These are phyloP conservation scores for Peronosclerospora sorghi DNA, from an alignment of 352 stramenopile species.

Conservation along the genomic window DNA sequence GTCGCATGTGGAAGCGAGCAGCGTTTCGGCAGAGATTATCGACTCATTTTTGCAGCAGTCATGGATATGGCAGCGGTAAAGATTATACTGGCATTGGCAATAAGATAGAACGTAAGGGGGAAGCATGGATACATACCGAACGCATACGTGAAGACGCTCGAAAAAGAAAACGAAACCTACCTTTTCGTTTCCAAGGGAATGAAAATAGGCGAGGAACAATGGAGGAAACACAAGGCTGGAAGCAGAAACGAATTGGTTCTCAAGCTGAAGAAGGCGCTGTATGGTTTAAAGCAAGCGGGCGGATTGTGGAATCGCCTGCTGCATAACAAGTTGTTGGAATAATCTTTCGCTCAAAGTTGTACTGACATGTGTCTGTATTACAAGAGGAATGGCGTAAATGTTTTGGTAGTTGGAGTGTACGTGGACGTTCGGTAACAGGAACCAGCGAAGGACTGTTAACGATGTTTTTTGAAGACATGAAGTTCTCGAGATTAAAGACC, in stretches of 20 bases:
- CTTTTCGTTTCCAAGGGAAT: background rate
- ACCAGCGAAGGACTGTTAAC: background rate
- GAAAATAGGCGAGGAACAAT: background rate
- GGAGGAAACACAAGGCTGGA: background rate
- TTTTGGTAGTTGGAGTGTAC: slow-evolving; percentile 12
- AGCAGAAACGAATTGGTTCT: background rate
- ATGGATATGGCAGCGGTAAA: slow-evolving; percentile 2
- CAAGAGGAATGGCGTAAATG: no score
- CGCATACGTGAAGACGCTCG: slow-evolving; percentile 17
- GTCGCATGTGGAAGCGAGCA: no score
- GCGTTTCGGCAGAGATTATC: slow-evolving; percentile 8
- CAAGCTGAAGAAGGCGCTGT: no score
- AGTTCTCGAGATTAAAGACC: no score
- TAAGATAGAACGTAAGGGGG: slow-evolving; percentile 4
- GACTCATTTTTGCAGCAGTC: slow-evolving; percentile 1
- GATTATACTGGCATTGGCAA: slow-evolving; percentile 10
- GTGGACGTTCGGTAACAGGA: slow-evolving; percentile 16
- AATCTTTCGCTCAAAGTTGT: slow-evolving; percentile 10
- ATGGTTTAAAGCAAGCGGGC: no score
- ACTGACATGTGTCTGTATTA: no score
- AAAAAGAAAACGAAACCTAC: slow-evolving; percentile 10
- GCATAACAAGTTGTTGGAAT: slow-evolving; percentile 13
- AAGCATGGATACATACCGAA: slow-evolving; percentile 19
- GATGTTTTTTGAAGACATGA: slow-evolving; percentile 1
- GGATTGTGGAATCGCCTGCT: no score